Base-by-base conservation (phyloP, 2,329 filamentous ascomycete species). In the Pseudogymnoascus sp. region DNA sequence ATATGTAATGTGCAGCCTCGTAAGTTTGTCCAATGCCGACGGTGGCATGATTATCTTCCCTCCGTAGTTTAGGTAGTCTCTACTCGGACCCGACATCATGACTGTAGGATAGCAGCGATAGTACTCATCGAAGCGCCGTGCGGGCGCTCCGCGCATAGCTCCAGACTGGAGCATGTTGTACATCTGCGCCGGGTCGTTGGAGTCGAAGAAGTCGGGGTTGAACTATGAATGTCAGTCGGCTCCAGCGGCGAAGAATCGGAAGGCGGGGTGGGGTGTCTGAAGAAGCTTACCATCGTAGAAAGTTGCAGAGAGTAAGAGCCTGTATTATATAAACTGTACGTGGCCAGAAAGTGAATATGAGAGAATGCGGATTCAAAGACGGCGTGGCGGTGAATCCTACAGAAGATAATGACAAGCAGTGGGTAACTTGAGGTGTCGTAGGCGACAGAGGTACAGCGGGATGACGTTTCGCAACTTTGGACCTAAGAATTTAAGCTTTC, bases 31-130 rank as follows among this genome's bases (percentile, higher is more conserved):
- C 63, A 99, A 84, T 5, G 95, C 93, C 37, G 92, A 96, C 0
- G 95, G 90, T n/a, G 95, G 95, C 67, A 99, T 86, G 74, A 99
- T 91, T 71, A 99, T 93, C 80, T 99, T 99, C 76, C 93, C 96
- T 69, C 95, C 95, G 74, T 95, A 93, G 80, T 97, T 97, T 66
- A 96, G 87, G 69, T 93, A 88, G 61, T 90, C 89, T 68, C 95
- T 85, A 71, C 97, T 93, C 38, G 91, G 86, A 2, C 93, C 93
- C 11, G 93, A 91, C 66, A 96, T 86, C 93, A 99, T 97, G 70
- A 88, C 87, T 71, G 97, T 84, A 47, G 95, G 95, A 73, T 97
- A 99, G 80, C 93, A 97, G 72, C 95, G 88, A 78, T 97, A 97
- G 80, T 96, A 97, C 77, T 99, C 95, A 76, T 99, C 93, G 79